phyloP scores from a whole-genome alignment of 108 stramenopile species.

The Epithemia pelagica region DNA sequence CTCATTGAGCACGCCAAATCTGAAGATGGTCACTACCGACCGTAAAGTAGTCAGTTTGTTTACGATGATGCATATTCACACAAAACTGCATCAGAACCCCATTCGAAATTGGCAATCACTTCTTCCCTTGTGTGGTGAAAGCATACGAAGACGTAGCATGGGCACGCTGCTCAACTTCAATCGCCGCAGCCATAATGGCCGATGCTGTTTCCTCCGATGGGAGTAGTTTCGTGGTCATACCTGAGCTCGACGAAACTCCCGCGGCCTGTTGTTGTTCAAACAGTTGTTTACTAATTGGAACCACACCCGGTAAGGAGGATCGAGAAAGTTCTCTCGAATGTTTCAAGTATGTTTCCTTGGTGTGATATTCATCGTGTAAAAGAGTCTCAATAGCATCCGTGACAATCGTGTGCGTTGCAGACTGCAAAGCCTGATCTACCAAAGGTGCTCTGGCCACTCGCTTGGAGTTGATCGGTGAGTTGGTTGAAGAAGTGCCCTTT shows the following conservation, averaged over 20 bases:
- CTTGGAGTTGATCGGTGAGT: neutral
- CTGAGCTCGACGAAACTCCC: too few species aligned
- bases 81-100: too few species aligned
- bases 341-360: constrained; percentile 36
- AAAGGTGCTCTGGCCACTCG: constrained; percentile 7
- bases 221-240: neutral
- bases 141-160: neutral
- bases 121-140: neutral
- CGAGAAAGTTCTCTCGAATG: constrained; percentile 34
- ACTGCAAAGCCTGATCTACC: constrained; percentile 33
- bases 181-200: neutral
- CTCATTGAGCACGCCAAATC: too few species aligned
- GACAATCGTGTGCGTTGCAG: constrained; percentile 47
- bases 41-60: too few species aligned
- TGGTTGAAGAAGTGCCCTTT: constrained; percentile 4
- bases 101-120: too few species aligned
- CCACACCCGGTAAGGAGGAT: constrained; percentile 46
- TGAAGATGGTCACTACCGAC: too few species aligned
- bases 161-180: neutral
- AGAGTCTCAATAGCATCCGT: constrained; percentile 48
- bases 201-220: neutral
- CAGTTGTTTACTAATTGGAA: constrained; percentile 47
- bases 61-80: too few species aligned
- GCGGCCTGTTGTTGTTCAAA: constrained; percentile 9
- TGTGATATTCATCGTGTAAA: constrained; percentile 40